A percentile compares a stretch with the other conserved stretches of the same genome.
Conservation (phyloP, 331 rosid genomes). For the Prunus yedoensis region DNA sequence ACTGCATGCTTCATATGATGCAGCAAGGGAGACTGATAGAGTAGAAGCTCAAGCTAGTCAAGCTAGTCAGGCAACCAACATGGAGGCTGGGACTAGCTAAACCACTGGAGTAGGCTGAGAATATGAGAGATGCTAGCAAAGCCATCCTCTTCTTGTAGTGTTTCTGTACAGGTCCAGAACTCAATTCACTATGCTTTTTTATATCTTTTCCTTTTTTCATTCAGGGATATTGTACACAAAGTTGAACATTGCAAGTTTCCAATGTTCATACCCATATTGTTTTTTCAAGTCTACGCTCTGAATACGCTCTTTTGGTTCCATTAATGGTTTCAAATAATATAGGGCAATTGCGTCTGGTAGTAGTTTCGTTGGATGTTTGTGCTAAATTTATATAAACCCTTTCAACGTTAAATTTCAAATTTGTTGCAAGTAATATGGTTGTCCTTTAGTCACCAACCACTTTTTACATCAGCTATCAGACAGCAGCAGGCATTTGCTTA, state of each 20-base stretch:
- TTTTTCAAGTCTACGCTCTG: background rate
- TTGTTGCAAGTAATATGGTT: too few relatives aligned
- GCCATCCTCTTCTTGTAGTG: background rate
- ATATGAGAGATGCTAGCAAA: background rate
- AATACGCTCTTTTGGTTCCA: background rate
- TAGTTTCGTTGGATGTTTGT: too few relatives aligned
- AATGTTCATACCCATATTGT: background rate
- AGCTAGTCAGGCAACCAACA: constrained; percentile 6
- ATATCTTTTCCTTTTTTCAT: background rate
- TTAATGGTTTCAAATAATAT: background rate
- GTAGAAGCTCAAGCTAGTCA: background rate
- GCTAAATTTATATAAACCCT: too few relatives aligned
- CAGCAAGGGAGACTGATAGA: constrained; percentile 31
- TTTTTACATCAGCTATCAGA: too few relatives aligned
- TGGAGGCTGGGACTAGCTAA: constrained; percentile 22
- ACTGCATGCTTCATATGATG: constrained; percentile 57
- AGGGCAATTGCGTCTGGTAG: background rate
- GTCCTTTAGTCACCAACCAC: too few relatives aligned
- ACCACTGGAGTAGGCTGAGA: background rate
- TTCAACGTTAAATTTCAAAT: too few relatives aligned
- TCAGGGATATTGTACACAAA: background rate
- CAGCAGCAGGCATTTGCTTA: too few relatives aligned
- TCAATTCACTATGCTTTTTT: background rate
- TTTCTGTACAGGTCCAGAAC: background rate
- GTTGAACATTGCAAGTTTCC: background rate